phyloP scores from a whole-genome alignment of 2,329 filamentous ascomycete species.

The Madurella mycetomatis region DNA sequence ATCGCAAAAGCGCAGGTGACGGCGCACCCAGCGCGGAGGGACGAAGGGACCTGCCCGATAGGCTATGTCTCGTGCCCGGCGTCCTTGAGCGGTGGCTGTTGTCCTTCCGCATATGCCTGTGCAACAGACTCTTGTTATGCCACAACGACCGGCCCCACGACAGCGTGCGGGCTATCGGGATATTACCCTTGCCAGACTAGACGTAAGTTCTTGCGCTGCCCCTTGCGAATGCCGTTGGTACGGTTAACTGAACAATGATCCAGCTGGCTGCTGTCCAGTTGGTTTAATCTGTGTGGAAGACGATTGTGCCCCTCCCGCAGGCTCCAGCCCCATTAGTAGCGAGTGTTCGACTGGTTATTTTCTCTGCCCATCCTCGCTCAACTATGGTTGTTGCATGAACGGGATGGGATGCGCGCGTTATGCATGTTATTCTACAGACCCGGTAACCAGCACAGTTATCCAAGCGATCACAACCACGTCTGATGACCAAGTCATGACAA shows the following conservation, averaged over 20 bases:
- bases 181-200: constrained; percentile 22
- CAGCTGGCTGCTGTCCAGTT: constrained; percentile 43
- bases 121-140: constrained; percentile 24
- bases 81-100: constrained; percentile 36
- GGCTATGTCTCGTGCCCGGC: constrained; percentile 34
- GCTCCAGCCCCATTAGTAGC: constrained; percentile 36
- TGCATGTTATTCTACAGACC: constrained; percentile 46
- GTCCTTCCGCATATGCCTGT: constrained; percentile 27
- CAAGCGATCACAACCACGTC: constrained; percentile 43
- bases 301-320: constrained; percentile 43
- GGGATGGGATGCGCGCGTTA: constrained; percentile 46
- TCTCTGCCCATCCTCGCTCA: constrained; percentile 46
- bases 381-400: constrained; percentile 50
- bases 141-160: constrained; percentile 21
- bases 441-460: constrained; percentile 42
- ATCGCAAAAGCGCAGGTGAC: constrained; percentile 27
- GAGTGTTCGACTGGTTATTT: constrained; percentile 43
- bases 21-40: constrained; percentile 18
- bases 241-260: neutral
- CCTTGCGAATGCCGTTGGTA: neutral
- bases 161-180: constrained; percentile 16
- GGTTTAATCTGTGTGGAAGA: constrained; percentile 40
- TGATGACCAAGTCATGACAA: constrained; percentile 36
- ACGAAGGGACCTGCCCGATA: constrained; percentile 24
- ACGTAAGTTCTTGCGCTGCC: constrained; percentile 14